phyloP scores from a whole-genome alignment of 805 yeast species.

The Wickerhamiella galacta region DNA sequence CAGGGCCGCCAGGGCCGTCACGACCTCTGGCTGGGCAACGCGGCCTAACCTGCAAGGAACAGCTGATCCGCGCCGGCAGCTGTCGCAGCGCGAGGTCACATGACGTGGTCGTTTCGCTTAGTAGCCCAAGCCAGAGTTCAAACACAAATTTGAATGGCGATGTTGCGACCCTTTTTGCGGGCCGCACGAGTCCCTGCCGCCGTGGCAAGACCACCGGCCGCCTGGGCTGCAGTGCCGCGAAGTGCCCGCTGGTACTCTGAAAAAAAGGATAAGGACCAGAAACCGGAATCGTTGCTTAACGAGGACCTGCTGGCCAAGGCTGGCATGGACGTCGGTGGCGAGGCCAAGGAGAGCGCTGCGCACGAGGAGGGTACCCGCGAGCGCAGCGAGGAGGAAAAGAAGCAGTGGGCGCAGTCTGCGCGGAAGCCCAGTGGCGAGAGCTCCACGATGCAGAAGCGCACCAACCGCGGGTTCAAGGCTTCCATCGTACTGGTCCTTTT shows the following conservation, averaged over 20 bases:
- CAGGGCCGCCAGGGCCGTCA: too few species aligned
- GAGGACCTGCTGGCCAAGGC: slow-evolving; percentile 74
- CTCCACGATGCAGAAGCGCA: slow-evolving; percentile 41
- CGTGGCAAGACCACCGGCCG: too few species aligned
- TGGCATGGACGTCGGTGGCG: slow-evolving; percentile 40
- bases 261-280: background rate
- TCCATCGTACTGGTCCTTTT: slow-evolving; percentile 22
- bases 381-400: slow-evolving; percentile 19
- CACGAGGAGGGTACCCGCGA: slow-evolving; percentile 7
- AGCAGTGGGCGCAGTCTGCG: slow-evolving; percentile 40
- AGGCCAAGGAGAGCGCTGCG: slow-evolving; percentile 4
- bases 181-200: too few species aligned
- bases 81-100: too few species aligned
- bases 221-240: too few species aligned
- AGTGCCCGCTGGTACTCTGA: background rate
- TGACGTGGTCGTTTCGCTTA: too few species aligned
- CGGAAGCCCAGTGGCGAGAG: slow-evolving; percentile 23
- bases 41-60: too few species aligned
- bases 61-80: too few species aligned
- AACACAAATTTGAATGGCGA: too few species aligned
- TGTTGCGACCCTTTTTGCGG: too few species aligned
- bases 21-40: too few species aligned
- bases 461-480: slow-evolving; percentile 46
- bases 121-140: too few species aligned
- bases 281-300: slow-evolving; percentile 24